Evolutionary conservation across 352 stramenopile genomes (phyloP), one percentile per base, ranked within the genome.

Genomic region (Phytophthora aleatoria): DNA sequence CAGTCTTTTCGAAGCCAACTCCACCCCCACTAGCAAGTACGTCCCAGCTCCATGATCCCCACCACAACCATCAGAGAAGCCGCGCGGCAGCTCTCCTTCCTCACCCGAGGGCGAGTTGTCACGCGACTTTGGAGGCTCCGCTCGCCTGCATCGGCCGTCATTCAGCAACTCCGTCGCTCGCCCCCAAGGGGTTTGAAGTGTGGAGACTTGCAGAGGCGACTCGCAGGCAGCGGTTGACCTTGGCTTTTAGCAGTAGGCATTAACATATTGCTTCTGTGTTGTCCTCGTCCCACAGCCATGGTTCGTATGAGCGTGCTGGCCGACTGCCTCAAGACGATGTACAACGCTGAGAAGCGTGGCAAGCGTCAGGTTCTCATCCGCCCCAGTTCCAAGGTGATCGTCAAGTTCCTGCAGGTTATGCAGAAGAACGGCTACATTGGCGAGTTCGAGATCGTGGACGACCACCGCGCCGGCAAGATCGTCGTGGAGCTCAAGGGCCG

Each of bases 351-450:
- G 87, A 99, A 99, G 95, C 96, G 97, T 74, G 98, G 98, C 77
- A 99, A 99, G 83, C 87, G 97, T 72, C 98, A 99, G 86, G 98
- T 99, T 48, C 83, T 99, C 20, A 97, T 99, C 80, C 94, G 97
- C 59, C 98, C 97, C 66, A 99, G 90, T 67, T 99, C 96, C 60
- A 99, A 99, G 95, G 98, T 99, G 54, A 98, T 99, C 71, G 90
- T 99, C 82, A 99, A 99, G 92, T 99, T 99, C 85, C 92, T 99
- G 73, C 96, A 99, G 87, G 92, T 97, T 51, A 99, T 99, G 98
- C 97, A 99, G 92, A 98, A 99, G 87, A 97, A 99, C 85, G 95
- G 97, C 75, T 99, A 99, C 96, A 99, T 99, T 84, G 97, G 97
- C 61, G 98, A 99, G 85, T 99, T 99, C 79, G 97, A 99, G 88